phyloP scores from a whole-genome alignment of 768 basidiomycete species.

The Xerocomellus amylosporus region DNA sequence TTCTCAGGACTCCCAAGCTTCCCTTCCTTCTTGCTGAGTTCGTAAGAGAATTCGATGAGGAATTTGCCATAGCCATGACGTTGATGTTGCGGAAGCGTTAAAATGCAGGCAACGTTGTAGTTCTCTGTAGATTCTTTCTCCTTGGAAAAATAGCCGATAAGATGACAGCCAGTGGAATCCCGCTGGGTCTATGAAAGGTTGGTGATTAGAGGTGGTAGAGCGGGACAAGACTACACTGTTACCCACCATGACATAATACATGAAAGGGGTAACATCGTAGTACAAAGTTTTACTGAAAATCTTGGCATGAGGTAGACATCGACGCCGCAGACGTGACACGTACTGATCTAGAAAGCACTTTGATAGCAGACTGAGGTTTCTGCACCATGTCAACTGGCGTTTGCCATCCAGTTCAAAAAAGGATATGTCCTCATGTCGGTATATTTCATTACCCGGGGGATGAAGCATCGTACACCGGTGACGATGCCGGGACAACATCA shows the following conservation, averaged over 20 bases:
- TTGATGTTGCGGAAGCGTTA: slow-evolving; percentile 98
- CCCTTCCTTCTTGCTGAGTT: slow-evolving; percentile 92
- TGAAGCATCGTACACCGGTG: slow-evolving; percentile 87
- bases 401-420: slow-evolving; percentile 99
- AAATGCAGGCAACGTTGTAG: slow-evolving; percentile 98
- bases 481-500: slow-evolving; percentile 91
- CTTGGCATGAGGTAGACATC: slow-evolving; percentile 16
- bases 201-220: slow-evolving; percentile 13
- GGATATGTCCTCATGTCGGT: slow-evolving; percentile 94
- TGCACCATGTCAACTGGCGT: slow-evolving; percentile 93
- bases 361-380: slow-evolving; percentile 92
- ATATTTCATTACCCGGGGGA: slow-evolving; percentile 99
- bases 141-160: slow-evolving; percentile 98
- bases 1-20: slow-evolving; percentile 98
- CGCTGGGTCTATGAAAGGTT: slow-evolving; percentile 57
- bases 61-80: slow-evolving; percentile 94
- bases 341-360: slow-evolving; percentile 99
- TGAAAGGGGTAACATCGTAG: slow-evolving; percentile 99
- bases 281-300: slow-evolving; percentile 87
- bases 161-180: slow-evolving; percentile 87
- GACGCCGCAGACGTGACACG: slow-evolving; percentile 34
- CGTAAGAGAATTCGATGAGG: slow-evolving; percentile 97
- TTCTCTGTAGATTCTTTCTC: slow-evolving; percentile 98
- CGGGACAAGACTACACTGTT: slow-evolving; percentile 2
- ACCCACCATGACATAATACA: slow-evolving; percentile 98